phyloP scores from a whole-genome alignment of 2,329 filamentous ascomycete species.

The Trichoderma sp. region DNA sequence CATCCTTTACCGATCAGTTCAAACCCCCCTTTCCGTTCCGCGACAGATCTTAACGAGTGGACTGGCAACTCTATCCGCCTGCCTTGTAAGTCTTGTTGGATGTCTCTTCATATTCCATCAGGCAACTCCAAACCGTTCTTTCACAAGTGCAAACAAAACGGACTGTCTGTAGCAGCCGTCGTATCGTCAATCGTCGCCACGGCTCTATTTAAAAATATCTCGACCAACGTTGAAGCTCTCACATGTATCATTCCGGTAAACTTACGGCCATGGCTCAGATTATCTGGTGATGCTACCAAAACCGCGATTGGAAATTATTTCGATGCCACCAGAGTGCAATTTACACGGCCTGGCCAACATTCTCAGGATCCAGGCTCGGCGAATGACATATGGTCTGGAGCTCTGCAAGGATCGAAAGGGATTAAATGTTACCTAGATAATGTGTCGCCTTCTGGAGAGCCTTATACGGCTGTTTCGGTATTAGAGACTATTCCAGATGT shows the following conservation, averaged over 20 bases:
- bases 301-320: neutral
- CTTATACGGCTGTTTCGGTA: neutral
- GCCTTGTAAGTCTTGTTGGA: neutral
- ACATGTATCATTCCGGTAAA: neutral
- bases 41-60: neutral
- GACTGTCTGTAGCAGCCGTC: neutral
- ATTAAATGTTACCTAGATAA: neutral
- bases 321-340: neutral
- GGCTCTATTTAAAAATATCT: neutral
- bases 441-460: neutral
- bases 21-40: neutral
- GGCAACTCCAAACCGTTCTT: neutral
- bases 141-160: neutral
- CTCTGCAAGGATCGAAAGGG: neutral
- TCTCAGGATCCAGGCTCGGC: too few species aligned
- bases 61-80: neutral
- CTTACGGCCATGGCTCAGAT: neutral
- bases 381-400: neutral
- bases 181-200: neutral
- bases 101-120: neutral
- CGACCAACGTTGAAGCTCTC: neutral
- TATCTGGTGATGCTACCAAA: neutral
- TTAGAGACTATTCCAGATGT: slow-evolving; percentile 38
- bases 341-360: neutral
- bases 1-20: neutral